These are phyloP conservation scores for Sarocladium strictum DNA, from an alignment of 2,329 filamentous ascomycete species.

Conservation along the genomic window DNA sequence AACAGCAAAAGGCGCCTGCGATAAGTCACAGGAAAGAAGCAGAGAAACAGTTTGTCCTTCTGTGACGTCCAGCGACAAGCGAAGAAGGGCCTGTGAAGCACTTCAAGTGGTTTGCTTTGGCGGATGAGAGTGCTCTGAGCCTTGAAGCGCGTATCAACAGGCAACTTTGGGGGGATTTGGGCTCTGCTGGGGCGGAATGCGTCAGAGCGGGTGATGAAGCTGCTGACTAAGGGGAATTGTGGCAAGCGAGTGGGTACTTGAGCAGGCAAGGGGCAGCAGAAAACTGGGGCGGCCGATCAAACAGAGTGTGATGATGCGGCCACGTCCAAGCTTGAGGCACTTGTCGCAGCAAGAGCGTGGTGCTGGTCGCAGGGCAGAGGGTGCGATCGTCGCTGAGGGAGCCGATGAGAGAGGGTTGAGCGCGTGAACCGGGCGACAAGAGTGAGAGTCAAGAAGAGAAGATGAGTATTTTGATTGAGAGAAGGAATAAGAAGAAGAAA, in stretches of 20 bases:
- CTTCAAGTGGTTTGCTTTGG: background rate
- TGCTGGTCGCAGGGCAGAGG: background rate
- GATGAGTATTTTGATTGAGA: background rate
- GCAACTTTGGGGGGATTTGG: background rate
- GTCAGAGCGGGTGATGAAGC: background rate
- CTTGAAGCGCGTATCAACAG: background rate
- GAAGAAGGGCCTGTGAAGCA: conserved; percentile 5
- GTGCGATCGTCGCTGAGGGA: background rate
- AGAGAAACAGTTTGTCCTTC: background rate
- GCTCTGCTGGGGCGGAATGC: background rate
- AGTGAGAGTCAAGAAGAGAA: conserved; percentile 6
- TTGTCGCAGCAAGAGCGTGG: background rate
- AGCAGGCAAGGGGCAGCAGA: conserved; percentile 2
- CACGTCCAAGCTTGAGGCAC: conserved; percentile 4
- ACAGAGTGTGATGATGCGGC: conserved; percentile 4
- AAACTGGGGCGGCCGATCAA: conserved; percentile 8
- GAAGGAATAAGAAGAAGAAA: conserved; percentile 4
- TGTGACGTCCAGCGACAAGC: conserved; percentile 2
- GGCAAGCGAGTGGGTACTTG: conserved; percentile 3
- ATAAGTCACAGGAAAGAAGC: background rate
- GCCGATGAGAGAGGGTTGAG: conserved; percentile 4
- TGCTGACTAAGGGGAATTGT: conserved; percentile 6
- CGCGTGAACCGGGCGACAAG: background rate
- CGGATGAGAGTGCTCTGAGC: background rate
- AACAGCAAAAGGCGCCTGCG: background rate